A percentile compares a stretch with the other conserved stretches of the same genome.
These are phyloP conservation scores for Alternaria brassicicola DNA, from an alignment of 2,329 filamentous ascomycete genomes.

Conservation along the genomic window DNA sequence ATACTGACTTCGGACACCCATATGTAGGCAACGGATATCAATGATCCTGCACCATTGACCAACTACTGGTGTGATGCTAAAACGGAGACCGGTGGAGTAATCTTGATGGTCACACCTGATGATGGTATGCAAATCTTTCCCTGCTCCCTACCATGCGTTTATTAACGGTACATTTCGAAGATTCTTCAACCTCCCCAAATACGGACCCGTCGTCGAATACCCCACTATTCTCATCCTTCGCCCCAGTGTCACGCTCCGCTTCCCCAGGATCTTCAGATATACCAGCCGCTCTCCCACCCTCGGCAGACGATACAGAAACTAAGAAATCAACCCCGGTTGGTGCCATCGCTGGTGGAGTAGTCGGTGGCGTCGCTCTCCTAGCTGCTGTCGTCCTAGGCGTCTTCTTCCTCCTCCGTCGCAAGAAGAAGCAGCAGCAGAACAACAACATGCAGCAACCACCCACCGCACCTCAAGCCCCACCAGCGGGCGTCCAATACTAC, in stretches of 20 bases:
- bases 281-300: neutral
- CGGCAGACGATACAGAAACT: neutral
- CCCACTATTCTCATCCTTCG: neutral
- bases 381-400: slow-evolving; percentile 16
- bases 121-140: neutral
- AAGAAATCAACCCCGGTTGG: slow-evolving; percentile 17
- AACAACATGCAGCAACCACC: neutral
- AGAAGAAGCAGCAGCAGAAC: slow-evolving; percentile 8
- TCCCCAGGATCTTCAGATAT: neutral
- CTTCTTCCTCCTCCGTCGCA: slow-evolving; percentile 18
- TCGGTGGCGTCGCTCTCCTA: slow-evolving; percentile 25
- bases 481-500: slow-evolving; percentile 12
- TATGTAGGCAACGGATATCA: slow-evolving; percentile 11
- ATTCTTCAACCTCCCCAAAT: neutral
- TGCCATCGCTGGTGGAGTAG: slow-evolving; percentile 27
- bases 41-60: slow-evolving; percentile 14
- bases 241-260: neutral
- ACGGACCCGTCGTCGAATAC: neutral
- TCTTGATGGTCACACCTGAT: slow-evolving; percentile 15
- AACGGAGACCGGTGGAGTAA: slow-evolving; percentile 10
- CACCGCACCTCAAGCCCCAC: neutral
- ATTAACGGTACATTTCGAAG: neutral
- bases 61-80: slow-evolving; percentile 23
- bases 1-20: neutral
- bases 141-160: neutral